A percentile compares a stretch with the other conserved stretches of the same genome.
Evolutionary conservation across 495 filamentous ascomycete species (phyloP).

Genomic region (Trichoderma reesei): DNA sequence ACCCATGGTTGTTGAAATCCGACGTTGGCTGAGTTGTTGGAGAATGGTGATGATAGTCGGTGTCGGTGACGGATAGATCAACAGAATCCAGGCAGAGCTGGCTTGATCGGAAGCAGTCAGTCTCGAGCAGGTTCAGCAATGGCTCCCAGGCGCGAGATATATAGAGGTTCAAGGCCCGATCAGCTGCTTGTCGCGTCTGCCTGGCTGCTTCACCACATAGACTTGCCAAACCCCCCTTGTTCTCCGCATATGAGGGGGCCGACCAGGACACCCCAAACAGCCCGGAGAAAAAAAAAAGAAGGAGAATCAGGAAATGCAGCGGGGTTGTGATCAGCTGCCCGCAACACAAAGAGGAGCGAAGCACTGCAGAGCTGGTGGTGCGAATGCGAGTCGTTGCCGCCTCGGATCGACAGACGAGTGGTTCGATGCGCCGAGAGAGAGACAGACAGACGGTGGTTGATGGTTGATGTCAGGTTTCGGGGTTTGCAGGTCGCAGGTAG

Average conservation of each 20-base stretch:
- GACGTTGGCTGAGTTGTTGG: too few relatives aligned
- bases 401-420: conserved; percentile 3
- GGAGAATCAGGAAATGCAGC: neutral
- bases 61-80: too few relatives aligned
- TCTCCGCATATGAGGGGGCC: conserved; percentile 7
- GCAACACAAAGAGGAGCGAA: neutral
- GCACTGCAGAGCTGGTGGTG: neutral
- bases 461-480: neutral
- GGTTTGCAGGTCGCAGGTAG: too few relatives aligned
- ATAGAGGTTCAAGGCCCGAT: neutral
- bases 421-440: neutral
- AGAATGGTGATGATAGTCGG: too few relatives aligned
- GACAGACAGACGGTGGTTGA: too few relatives aligned
- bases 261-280: neutral
- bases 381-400: neutral
- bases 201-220: neutral
- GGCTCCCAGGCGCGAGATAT: neutral
- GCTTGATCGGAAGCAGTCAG: too few relatives aligned
- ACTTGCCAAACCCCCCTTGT: neutral
- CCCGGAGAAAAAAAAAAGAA: neutral
- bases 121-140: neutral
- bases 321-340: conserved; percentile 6
- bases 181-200: neutral
- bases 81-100: too few relatives aligned
- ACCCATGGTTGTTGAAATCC: conserved; percentile 32